Evolutionary conservation across 306 rosid species (phyloP).

Genomic region (Vachellia collinsii): DNA sequence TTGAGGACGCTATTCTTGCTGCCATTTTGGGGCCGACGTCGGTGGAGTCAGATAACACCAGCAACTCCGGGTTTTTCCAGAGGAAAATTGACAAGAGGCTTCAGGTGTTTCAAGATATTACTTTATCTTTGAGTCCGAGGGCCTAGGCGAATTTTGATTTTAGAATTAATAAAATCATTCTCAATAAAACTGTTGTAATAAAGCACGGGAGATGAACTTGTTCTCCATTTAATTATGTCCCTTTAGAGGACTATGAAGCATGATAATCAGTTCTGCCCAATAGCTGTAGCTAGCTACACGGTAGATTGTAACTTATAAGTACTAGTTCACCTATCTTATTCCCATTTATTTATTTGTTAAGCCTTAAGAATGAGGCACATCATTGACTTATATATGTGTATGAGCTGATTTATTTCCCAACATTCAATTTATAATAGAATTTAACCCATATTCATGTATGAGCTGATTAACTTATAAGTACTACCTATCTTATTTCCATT

Average conservation of each 20-base stretch:
- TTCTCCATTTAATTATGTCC: slow-evolving; percentile 64
- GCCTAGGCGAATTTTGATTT: slow-evolving; percentile 47
- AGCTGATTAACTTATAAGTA: no score
- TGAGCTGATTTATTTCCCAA: background rate
- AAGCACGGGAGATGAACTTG: slow-evolving; percentile 93
- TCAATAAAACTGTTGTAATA: slow-evolving; percentile 38
- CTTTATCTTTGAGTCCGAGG: slow-evolving; percentile 89
- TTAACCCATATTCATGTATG: no score
- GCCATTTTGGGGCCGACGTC: slow-evolving; percentile 62
- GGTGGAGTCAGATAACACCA: slow-evolving; percentile 39
- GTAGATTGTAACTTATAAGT: no score
- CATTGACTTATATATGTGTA: background rate
- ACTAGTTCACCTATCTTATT: no score
- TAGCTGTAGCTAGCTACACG: no score
- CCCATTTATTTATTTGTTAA: background rate
- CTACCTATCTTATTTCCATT: no score
- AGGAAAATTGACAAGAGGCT: slow-evolving; percentile 83
- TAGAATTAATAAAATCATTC: background rate
- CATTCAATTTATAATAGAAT: background rate
- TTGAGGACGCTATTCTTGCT: slow-evolving; percentile 89
- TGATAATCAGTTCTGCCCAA: no score
- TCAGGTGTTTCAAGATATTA: slow-evolving; percentile 83
- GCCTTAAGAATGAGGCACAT: background rate
- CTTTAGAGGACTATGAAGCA: no score
- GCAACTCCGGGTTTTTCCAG: slow-evolving; percentile 30